Conservation (phyloP, 2,329 filamentous ascomycete species). For the Beauveria scarabaeidicola region DNA sequence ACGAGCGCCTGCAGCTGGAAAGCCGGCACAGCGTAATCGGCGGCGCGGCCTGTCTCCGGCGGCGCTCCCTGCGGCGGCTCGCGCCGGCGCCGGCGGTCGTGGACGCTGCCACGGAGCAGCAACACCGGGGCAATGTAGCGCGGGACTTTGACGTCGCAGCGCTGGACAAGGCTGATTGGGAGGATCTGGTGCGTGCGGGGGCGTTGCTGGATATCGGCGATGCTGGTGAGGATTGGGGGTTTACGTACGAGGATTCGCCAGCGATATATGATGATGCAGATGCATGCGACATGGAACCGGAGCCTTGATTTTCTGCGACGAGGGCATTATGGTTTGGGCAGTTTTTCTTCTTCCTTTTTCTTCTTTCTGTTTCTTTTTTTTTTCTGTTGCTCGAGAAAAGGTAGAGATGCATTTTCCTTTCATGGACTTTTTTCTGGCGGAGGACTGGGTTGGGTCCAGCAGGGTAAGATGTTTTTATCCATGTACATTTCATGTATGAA, state of each 20-base stretch:
- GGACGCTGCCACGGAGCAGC: not conserved
- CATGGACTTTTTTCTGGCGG: no score
- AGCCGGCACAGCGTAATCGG: conserved; percentile 24
- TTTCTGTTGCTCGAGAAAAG: no score
- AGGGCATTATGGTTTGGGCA: not conserved
- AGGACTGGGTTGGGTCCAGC: no score
- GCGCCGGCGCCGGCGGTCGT: not conserved
- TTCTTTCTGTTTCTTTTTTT: no score
- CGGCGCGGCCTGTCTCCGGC: conserved; percentile 12
- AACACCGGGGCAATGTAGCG: conserved; percentile 21
- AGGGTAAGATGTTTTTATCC: no score
- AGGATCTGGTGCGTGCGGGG: conserved; percentile 15
- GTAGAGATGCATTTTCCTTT: not conserved
- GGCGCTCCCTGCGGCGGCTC: conserved; percentile 5
- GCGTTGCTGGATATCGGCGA: conserved; percentile 22
- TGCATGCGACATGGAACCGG: not conserved
- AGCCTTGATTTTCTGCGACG: not conserved
- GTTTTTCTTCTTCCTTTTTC: not conserved
- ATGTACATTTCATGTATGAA: no score
- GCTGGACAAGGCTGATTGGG: conserved; percentile 16
- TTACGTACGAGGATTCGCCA: conserved; percentile 23
- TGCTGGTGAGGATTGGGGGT: conserved; percentile 25
- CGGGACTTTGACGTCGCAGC: conserved; percentile 22
- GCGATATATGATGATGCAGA: not conserved
- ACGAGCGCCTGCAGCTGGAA: conserved; percentile 36